Conservation (phyloP, 106 monocot species). For the Dendrobium chrysotoxum region DNA sequence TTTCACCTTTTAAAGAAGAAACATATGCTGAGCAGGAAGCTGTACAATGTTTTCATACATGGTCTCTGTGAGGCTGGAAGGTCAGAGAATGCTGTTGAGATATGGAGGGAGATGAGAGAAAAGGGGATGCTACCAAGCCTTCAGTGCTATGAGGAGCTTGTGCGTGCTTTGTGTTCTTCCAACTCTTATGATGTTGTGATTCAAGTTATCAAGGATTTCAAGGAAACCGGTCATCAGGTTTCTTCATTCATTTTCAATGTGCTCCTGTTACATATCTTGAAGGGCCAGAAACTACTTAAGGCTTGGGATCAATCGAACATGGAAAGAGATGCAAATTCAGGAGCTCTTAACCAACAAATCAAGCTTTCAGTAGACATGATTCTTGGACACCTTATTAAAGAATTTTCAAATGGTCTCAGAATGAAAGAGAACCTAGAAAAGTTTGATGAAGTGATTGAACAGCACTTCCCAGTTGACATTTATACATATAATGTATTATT, state of each 20-base stretch:
- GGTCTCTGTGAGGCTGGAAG: constrained; percentile 67
- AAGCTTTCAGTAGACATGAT: constrained; percentile 10
- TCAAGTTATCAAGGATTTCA: constrained; percentile 63
- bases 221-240: constrained; percentile 47
- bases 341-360: background rate
- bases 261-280: constrained; percentile 66
- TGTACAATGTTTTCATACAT: constrained; percentile 62
- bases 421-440: constrained; percentile 39
- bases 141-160: constrained; percentile 77
- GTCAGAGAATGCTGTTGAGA: constrained; percentile 48
- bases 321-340: background rate
- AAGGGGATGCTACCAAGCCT: constrained; percentile 65
- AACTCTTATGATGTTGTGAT: constrained; percentile 42
- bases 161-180: constrained; percentile 38
- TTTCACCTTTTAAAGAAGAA: constrained; percentile 36
- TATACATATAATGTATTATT: constrained; percentile 76
- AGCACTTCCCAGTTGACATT: constrained; percentile 64
- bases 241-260: constrained; percentile 82
- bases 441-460: constrained; percentile 53
- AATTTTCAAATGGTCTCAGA: constrained; percentile 60
- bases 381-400: constrained; percentile 45
- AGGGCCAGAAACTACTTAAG: constrained; percentile 33
- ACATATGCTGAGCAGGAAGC: constrained; percentile 36
- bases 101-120: constrained; percentile 65
- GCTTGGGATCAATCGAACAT: constrained; percentile 34